Percentiles rank a stretch among this genome's conserved stretches.
Conservation (phyloP, 805 yeast species). For the Yarrowia bubula region DNA sequence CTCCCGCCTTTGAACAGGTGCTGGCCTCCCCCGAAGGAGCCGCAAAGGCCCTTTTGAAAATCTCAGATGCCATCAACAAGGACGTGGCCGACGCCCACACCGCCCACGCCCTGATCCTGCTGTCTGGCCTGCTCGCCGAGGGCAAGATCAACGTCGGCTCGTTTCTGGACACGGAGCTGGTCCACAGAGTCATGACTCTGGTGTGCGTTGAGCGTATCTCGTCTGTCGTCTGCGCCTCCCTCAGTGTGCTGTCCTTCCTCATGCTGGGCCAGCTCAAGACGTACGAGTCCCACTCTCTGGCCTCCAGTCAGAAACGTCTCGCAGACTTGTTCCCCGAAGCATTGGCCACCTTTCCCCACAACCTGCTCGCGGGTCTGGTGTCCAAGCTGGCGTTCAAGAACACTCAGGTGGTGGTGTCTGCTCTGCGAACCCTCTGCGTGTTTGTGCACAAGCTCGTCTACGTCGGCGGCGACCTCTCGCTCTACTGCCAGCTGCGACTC, state of each 20-base stretch:
- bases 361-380: conserved; percentile 22
- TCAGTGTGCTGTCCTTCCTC: conserved; percentile 18
- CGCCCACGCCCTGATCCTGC: conserved; percentile 23
- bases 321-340: conserved; percentile 24
- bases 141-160: conserved; percentile 23
- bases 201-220: conserved; percentile 25
- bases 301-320: conserved; percentile 17
- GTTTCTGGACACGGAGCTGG: conserved; percentile 19
- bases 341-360: conserved; percentile 13
- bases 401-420: conserved; percentile 14
- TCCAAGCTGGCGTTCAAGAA: conserved; percentile 23
- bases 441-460: conserved; percentile 17
- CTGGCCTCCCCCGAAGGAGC: conserved; percentile 25
- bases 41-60: conserved; percentile 21
- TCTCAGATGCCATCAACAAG: conserved; percentile 23
- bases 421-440: conserved; percentile 13
- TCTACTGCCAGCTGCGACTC: conserved; percentile 31
- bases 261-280: conserved; percentile 20
- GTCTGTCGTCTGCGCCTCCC: conserved; percentile 19
- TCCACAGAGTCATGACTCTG: conserved; percentile 23
- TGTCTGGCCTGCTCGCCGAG: conserved; percentile 17
- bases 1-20: conserved; percentile 19
- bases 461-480: conserved; percentile 24
- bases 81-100: conserved; percentile 24
- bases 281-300: conserved; percentile 19